Conservation (phyloP, 495 filamentous ascomycete species). For the Amorphotheca resinae region DNA sequence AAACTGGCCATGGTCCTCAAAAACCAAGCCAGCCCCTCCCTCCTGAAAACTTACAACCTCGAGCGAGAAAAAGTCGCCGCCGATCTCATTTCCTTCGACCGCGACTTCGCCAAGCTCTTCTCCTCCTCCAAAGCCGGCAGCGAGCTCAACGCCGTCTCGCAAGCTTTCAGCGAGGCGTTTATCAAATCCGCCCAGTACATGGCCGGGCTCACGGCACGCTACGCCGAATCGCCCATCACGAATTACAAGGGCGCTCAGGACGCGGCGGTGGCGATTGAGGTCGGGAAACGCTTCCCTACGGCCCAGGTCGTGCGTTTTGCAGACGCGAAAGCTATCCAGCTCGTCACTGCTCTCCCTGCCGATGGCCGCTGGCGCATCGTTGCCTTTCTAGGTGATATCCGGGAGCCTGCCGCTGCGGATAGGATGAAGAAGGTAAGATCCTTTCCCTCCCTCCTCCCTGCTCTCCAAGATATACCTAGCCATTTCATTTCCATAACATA, state of each 20-base stretch:
- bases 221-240: slow-evolving; percentile 39
- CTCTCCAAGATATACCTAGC: slow-evolving; percentile 25
- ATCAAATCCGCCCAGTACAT: slow-evolving; percentile 49
- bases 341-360: slow-evolving; percentile 29
- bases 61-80: slow-evolving; percentile 57
- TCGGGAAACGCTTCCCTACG: slow-evolving; percentile 46
- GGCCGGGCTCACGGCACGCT: slow-evolving; percentile 48
- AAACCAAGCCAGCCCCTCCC: slow-evolving; percentile 38
- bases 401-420: slow-evolving; percentile 26
- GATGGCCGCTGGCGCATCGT: slow-evolving; percentile 57
- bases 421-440: slow-evolving; percentile 32
- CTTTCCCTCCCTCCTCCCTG: slow-evolving; percentile 27
- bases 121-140: slow-evolving; percentile 32
- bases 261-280: slow-evolving; percentile 32
- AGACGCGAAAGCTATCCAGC: slow-evolving; percentile 45
- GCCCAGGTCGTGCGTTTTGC: slow-evolving; percentile 47
- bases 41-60: slow-evolving; percentile 56
- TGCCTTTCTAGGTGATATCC: slow-evolving; percentile 50
- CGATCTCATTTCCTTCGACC: slow-evolving; percentile 65
- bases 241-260: slow-evolving; percentile 16
- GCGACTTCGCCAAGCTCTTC: slow-evolving; percentile 51
- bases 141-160: slow-evolving; percentile 31
- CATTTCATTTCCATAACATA: slow-evolving; percentile 36
- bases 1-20: slow-evolving; percentile 56
- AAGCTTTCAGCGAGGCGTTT: slow-evolving; percentile 37